Conservation (phyloP, 805 yeast genomes). For the Metahyphopichia silvanorum region DNA sequence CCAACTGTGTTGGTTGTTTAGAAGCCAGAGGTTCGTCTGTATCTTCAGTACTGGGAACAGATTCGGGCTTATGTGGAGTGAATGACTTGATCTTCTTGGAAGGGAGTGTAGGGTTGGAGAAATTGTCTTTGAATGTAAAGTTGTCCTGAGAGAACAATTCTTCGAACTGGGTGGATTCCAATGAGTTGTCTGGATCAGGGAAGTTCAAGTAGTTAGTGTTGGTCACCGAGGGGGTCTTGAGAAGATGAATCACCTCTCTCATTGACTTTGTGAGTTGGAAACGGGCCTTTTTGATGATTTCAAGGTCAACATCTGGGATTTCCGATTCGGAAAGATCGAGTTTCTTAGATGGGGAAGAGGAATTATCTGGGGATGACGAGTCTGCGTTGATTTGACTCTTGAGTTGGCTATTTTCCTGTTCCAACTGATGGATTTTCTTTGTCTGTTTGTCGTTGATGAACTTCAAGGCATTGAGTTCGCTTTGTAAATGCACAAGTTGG, state of each 20-base stretch:
- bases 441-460: constrained; percentile 41
- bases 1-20: too few species aligned
- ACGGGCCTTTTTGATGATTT: constrained; percentile 27
- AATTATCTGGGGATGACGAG: not conserved
- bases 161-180: constrained; percentile 12
- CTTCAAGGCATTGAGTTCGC: constrained; percentile 46
- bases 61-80: not conserved
- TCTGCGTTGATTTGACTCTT: constrained; percentile 4
- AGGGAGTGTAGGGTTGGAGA: not conserved
- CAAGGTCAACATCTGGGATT: constrained; percentile 33
- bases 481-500: constrained; percentile 49
- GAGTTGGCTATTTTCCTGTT: constrained; percentile 18
- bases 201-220: constrained; percentile 15
- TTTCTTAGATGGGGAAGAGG: not conserved
- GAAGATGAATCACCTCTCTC: constrained; percentile 31
- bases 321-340: constrained; percentile 3
- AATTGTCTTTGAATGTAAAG: constrained; percentile 8
- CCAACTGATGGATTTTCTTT: constrained; percentile 35
- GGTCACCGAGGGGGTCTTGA: constrained; percentile 25
- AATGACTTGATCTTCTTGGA: not conserved
- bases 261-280: constrained; percentile 32
- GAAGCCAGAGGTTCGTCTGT: not conserved
- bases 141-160: constrained; percentile 12
- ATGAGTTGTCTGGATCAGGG: constrained; percentile 14
- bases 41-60: constrained; percentile 1